These are phyloP conservation scores for Pichia cactophila DNA, from an alignment of 1,139 yeast genomes.

Conservation along the genomic window DNA sequence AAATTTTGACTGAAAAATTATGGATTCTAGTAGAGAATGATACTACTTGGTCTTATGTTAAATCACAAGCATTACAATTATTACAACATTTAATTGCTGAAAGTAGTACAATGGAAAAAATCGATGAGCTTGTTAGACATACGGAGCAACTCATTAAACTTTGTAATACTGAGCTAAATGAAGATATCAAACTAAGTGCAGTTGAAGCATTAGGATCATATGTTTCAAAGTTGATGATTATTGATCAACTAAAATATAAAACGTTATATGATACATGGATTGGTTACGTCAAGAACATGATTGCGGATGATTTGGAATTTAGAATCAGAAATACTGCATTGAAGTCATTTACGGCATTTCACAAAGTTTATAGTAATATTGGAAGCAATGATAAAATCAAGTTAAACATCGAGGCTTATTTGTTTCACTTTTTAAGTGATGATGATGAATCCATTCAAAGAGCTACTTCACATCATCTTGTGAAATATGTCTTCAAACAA, in stretches of 20 bases:
- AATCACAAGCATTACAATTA: slow-evolving; percentile 35
- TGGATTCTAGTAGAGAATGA: slow-evolving; percentile 28
- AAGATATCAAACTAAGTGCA: slow-evolving; percentile 41
- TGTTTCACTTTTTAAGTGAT: slow-evolving; percentile 44
- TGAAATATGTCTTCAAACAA: slow-evolving; percentile 21
- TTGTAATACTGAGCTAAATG: slow-evolving; percentile 28
- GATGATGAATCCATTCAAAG: slow-evolving; percentile 50
- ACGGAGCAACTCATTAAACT: slow-evolving; percentile 26
- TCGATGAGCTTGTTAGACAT: slow-evolving; percentile 2
- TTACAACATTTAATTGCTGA: slow-evolving; percentile 27
- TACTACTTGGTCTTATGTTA: slow-evolving; percentile 36
- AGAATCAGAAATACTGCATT: slow-evolving; percentile 43
- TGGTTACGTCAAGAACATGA: slow-evolving; percentile 25
- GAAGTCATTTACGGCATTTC: slow-evolving; percentile 34
- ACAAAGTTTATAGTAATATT: slow-evolving; percentile 8
- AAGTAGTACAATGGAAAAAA: background rate
- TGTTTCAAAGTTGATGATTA: slow-evolving; percentile 21
- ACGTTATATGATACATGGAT: slow-evolving; percentile 28
- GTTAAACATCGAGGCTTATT: slow-evolving; percentile 21
- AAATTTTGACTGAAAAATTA: slow-evolving; percentile 13
- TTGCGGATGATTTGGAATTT: slow-evolving; percentile 38
- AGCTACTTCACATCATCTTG: slow-evolving; percentile 32
- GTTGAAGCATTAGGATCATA: slow-evolving; percentile 45
- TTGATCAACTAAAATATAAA: slow-evolving; percentile 8
- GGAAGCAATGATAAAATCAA: slow-evolving; percentile 3